phyloP scores from a whole-genome alignment of 2,329 filamentous ascomycete species.

The Stemphylium vesicarium region DNA sequence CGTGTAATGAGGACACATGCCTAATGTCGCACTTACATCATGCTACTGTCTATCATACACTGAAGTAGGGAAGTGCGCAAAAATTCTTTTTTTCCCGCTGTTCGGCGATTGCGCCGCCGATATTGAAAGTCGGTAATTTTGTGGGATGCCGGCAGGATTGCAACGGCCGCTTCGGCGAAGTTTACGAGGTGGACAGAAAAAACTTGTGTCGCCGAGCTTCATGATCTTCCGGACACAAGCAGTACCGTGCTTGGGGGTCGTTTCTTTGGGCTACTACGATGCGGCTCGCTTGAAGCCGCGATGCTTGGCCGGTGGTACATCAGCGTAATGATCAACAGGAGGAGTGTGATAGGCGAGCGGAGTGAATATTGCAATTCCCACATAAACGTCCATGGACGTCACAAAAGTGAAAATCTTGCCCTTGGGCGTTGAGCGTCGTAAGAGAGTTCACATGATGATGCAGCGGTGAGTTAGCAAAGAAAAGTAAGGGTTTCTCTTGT shows the following conservation, averaged over 20 bases:
- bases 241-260: slow-evolving; percentile 1
- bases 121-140: slow-evolving; percentile 1
- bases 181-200: neutral
- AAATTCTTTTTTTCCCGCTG: neutral
- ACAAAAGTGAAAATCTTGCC: slow-evolving; percentile 8
- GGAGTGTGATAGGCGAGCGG: neutral
- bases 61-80: neutral
- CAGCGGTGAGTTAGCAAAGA: slow-evolving; percentile 6
- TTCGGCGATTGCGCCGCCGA: neutral
- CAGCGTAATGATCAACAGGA: slow-evolving; percentile 1
- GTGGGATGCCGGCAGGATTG: neutral
- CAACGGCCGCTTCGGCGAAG: neutral
- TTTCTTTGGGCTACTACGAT: neutral
- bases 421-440: neutral
- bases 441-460: neutral
- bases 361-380: slow-evolving; percentile 5
- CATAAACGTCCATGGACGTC: slow-evolving; percentile 1
- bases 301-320: slow-evolving; percentile 3
- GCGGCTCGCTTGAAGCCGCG: slow-evolving; percentile 9
- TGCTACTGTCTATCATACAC: neutral
- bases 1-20: slow-evolving; percentile 1
- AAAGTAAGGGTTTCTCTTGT: neutral
- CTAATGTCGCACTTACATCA: slow-evolving; percentile 1
- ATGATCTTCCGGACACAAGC: slow-evolving; percentile 1
- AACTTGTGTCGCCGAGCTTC: slow-evolving; percentile 6